Conservation (phyloP, 108 stramenopile genomes). For the Skeletonema tropicum region DNA sequence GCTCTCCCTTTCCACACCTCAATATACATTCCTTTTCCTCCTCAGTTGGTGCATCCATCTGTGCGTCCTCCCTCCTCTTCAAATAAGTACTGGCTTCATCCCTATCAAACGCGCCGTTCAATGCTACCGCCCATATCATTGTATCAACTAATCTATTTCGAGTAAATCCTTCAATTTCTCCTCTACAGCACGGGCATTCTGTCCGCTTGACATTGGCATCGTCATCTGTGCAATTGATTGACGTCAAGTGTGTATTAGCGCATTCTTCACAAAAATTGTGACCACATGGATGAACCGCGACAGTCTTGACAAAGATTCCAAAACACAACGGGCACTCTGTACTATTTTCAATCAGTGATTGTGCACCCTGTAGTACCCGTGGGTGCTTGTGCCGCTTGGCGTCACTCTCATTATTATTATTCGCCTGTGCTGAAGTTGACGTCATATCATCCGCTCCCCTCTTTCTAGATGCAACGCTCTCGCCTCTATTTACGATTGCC, state of each 20-base stretch:
- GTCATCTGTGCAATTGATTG: background rate
- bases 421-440: background rate
- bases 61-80: background rate
- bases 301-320: background rate
- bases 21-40: slow-evolving; percentile 2
- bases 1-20: slow-evolving; percentile 2
- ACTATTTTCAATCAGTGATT: background rate
- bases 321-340: background rate
- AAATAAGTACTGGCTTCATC: slow-evolving; percentile 3
- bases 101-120: background rate
- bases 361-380: background rate
- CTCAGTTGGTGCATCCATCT: background rate
- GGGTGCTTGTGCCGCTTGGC: background rate
- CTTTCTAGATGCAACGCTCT: background rate
- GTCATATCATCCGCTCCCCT: background rate
- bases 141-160: background rate
- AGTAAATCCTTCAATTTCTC: background rate
- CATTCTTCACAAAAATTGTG: slow-evolving; percentile 1
- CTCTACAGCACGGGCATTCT: background rate
- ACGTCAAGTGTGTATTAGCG: background rate
- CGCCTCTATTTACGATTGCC: background rate
- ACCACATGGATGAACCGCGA: background rate
- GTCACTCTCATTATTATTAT: background rate
- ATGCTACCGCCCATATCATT: background rate
- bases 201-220: background rate